phyloP scores from a whole-genome alignment of 2,329 filamentous ascomycete species.

The Botryotinia globosa region DNA sequence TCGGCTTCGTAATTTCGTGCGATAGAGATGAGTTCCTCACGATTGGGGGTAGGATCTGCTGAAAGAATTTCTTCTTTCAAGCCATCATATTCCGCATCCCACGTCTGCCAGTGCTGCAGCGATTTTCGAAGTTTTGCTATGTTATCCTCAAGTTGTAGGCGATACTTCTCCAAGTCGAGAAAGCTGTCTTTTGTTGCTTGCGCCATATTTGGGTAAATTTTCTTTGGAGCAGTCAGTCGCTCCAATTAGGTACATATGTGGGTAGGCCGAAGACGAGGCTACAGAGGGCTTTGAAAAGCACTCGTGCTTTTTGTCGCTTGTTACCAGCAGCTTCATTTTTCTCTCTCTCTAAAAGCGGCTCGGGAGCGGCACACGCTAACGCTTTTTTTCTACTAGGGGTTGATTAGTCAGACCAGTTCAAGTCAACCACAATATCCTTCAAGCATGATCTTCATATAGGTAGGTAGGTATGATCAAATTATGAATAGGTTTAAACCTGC shows the following conservation, averaged over 20 bases:
- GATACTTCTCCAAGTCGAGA: constrained; percentile 70
- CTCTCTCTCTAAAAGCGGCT: neutral
- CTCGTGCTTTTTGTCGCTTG: neutral
- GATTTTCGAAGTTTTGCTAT: constrained; percentile 71
- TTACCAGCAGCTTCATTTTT: neutral
- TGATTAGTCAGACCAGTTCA: neutral
- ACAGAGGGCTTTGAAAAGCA: neutral
- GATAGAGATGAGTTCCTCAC: constrained; percentile 52
- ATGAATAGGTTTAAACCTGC: neutral
- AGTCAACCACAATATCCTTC: neutral
- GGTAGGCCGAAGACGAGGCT: neutral
- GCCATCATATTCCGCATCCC: constrained; percentile 88
- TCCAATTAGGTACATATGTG: neutral
- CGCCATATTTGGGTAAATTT: constrained; percentile 28
- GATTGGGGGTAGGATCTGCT: constrained; percentile 44
- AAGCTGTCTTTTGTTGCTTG: constrained; percentile 44
- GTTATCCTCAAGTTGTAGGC: constrained; percentile 71
- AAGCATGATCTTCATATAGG: neutral
- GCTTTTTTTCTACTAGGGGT: neutral
- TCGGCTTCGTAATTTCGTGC: constrained; percentile 52
- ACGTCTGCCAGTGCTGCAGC: constrained; percentile 83
- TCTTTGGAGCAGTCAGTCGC: neutral
- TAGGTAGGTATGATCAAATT: neutral
- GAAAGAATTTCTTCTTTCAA: constrained; percentile 76
- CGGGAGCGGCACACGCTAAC: neutral